Evolutionary conservation across 2,329 filamentous ascomycete species (phyloP), one percentile per base, ranked within the genome.

Genomic region (Pseudogymnoascus pannorum): DNA sequence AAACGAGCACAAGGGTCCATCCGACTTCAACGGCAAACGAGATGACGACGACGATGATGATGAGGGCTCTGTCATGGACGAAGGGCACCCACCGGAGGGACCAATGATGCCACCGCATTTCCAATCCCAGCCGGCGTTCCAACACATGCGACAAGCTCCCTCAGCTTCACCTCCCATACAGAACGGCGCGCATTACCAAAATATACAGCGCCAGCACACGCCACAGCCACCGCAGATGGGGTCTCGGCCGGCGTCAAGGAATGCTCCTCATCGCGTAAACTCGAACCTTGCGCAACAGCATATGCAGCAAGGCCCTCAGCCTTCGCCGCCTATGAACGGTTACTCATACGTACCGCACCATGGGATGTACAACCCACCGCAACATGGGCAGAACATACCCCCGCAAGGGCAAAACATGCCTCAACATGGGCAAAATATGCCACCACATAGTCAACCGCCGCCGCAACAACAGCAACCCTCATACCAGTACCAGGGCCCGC

Each of bases 1-100:
- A 48, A 95, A 94, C 75, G 94, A 99, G 75, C 93, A 97, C 77
- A 99, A 97, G 77, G 93, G 93, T 2, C 94, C 94, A 0, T 82
- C 84, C 60, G 94, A 99, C 75, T 99, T 96, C 76, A 89, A 88
- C 71, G 91, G 91, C 66, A 88, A 88, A 74, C 80, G 80, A 62
- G 83, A 83, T 63, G 79, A 78, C 62, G 88, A 89, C 65, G 88
- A 89, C 67, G 91, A 94, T 59, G 92, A 95, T 14, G 90, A 89
- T 26, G 89, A 90, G 22, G 88, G 92, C 36, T 51, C 44, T 51
- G 44, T 51, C 8, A 86, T 91, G 60, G 86, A 87, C 62, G 87
- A 88, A 29, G 87, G 81, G 62, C 89, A 88, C 5, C 89, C 88
- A 54, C 85, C 86, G 26, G 70, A 72, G 26, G 74, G 74, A 48